Evolutionary conservation across 1,139 yeast species (phyloP), one percentile per base, ranked within the genome.

Genomic region (Taphrina flavorubra): DNA sequence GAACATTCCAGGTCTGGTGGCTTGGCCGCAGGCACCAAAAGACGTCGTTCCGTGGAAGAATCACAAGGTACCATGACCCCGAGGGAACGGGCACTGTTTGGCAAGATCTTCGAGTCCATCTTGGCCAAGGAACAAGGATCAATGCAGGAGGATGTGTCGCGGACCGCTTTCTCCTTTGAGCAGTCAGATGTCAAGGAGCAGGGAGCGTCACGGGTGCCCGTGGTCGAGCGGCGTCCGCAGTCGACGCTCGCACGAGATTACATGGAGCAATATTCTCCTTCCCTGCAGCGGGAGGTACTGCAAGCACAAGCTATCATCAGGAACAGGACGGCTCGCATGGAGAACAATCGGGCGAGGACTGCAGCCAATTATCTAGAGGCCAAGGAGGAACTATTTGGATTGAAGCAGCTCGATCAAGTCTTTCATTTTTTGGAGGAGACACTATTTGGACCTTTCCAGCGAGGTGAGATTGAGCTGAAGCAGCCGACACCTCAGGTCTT

Each of bases 401-500:
- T 69, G 59, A 64, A 40, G 51, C 71, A 58, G 25, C 69, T 69
- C 34, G 51, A 51, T 13, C 69, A 58, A 51, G 61, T 71, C 18
- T 42, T 56, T 31, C 66, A 64, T 0, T 37, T 71, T 46, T 49
- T 72, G 46, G 71, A 69, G 68, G 63, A 51, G 68, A 73, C 18
- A 37, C 65, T 72, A 57, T 31, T 74, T 70, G 65, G 70, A 44
- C 71, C 69, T 51, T 61, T 69, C 55, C 16, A 55, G n/a, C 59
- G 68, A 11, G 70, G 64, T 13, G 68, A 66, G 16, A 68, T 18
- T 67, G 66, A 39, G 57, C 72, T 53, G 68, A 69, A 40, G 42
- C 31, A 66, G 51, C 42, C 60, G 57, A 53, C 73, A 65, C 46
- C 71, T 66, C 36, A 64, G 71, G 56, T 59, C 68, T 47, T 71